Evolutionary conservation across 176 grass and related monocot genomes (phyloP).

Genomic region (Carex scoparia): DNA sequence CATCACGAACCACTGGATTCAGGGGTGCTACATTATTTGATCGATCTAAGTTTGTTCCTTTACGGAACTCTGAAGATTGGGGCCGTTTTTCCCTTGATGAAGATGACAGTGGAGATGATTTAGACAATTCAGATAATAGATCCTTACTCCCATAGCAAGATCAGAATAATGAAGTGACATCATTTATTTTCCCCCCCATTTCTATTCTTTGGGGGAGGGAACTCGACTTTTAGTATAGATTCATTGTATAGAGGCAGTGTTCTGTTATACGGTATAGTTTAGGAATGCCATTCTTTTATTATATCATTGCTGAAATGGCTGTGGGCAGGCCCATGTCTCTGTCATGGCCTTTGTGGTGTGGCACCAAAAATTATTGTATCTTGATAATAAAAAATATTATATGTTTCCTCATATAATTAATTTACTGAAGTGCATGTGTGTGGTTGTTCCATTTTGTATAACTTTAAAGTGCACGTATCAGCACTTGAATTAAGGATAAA

Average conservation of each 20-base stretch:
- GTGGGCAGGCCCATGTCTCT: background rate
- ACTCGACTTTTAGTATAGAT: conserved; percentile 28
- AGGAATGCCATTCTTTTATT: conserved; percentile 22
- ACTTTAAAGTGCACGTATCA: background rate
- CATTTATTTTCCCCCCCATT: conserved; percentile 23
- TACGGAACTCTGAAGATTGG: conserved; percentile 47
- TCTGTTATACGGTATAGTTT: conserved; percentile 22
- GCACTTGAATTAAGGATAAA: background rate
- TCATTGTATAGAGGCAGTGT: conserved; percentile 37
- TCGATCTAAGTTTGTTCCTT: conserved; percentile 60
- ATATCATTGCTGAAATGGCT: background rate
- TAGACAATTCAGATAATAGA: conserved; percentile 38
- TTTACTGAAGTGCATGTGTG: background rate
- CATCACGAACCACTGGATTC: conserved; percentile 86
- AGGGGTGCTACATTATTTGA: conserved; percentile 38
- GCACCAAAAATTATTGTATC: background rate
- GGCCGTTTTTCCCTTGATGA: conserved; percentile 42
- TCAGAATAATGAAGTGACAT: conserved; percentile 37
- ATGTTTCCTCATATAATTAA: conserved; percentile 3
- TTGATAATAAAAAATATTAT: background rate
- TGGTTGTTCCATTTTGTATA: background rate
- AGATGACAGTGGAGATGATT: conserved; percentile 37
- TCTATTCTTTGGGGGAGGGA: conserved; percentile 35
- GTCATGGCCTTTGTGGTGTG: conserved; percentile 10
- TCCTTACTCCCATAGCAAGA: conserved; percentile 51